phyloP scores from a whole-genome alignment of 352 stramenopile species.

The Phytophthora capsici region DNA sequence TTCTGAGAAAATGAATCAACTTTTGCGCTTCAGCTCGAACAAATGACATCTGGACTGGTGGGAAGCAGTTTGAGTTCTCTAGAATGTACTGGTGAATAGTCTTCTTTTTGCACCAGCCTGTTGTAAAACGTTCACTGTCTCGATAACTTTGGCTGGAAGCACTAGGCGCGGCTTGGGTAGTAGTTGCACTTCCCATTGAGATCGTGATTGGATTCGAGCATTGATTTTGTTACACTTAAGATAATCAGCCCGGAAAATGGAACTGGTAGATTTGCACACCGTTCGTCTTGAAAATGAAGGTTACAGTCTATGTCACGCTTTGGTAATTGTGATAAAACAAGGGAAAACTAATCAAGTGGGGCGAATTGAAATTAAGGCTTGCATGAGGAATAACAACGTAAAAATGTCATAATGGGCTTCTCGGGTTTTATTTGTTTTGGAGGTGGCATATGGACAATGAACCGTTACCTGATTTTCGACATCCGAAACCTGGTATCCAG shows the following conservation, averaged over 20 bases:
- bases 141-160: too few relatives aligned
- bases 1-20: too few relatives aligned
- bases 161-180: too few relatives aligned
- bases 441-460: background rate
- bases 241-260: background rate
- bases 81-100: too few relatives aligned
- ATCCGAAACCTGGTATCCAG: background rate
- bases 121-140: too few relatives aligned
- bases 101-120: too few relatives aligned
- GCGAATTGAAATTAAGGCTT: slow-evolving; percentile 2
- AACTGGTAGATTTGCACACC: slow-evolving; percentile 14
- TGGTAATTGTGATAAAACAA: slow-evolving; percentile 15
- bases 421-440: background rate
- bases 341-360: slow-evolving; percentile 24
- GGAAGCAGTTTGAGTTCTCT: too few relatives aligned
- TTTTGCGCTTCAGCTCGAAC: too few relatives aligned
- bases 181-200: too few relatives aligned
- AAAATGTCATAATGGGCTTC: background rate
- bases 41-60: too few relatives aligned
- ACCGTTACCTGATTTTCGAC: background rate
- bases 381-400: slow-evolving; percentile 8
- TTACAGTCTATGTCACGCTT: background rate
- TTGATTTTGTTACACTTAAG: slow-evolving; percentile 8
- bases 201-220: too few relatives aligned
- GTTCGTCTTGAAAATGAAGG: slow-evolving; percentile 10